A percentile compares a stretch with the other conserved stretches of the same genome.
phyloP scores from a whole-genome alignment of 148 eudicot genomes.

The Spergularia bocconei region DNA sequence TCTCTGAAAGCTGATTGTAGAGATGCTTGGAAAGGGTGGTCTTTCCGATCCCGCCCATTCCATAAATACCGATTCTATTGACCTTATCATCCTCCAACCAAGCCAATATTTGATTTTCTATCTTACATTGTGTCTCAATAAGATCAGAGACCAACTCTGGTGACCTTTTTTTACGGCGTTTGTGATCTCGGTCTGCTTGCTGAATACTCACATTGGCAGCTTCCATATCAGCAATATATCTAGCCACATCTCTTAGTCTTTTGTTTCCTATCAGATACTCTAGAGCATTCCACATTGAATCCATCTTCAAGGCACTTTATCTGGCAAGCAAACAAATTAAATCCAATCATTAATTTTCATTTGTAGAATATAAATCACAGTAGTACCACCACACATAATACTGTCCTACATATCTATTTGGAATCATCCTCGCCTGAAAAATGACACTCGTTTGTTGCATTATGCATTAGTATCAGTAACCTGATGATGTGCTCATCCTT shows the following conservation, averaged over 20 bases:
- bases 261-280: neutral
- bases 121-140: neutral
- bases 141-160: neutral
- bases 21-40: constrained; percentile 14
- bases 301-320: neutral
- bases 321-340: neutral
- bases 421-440: too few species aligned
- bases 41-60: constrained; percentile 26
- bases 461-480: too few species aligned
- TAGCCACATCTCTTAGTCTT: neutral
- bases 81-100: constrained; percentile 10
- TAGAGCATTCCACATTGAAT: too few species aligned
- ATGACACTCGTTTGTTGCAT: too few species aligned
- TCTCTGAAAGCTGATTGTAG: neutral
- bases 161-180: neutral
- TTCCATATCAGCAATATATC: neutral
- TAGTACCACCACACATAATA: too few species aligned
- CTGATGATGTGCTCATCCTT: too few species aligned
- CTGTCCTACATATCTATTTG: too few species aligned
- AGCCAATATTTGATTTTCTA: neutral
- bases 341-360: neutral
- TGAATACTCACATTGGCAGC: neutral
- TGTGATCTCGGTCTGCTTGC: neutral
- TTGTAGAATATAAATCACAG: too few species aligned
- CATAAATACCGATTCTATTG: constrained; percentile 12